Conservation (phyloP, 2,329 filamentous ascomycete species). For the Epichloe festucae region DNA sequence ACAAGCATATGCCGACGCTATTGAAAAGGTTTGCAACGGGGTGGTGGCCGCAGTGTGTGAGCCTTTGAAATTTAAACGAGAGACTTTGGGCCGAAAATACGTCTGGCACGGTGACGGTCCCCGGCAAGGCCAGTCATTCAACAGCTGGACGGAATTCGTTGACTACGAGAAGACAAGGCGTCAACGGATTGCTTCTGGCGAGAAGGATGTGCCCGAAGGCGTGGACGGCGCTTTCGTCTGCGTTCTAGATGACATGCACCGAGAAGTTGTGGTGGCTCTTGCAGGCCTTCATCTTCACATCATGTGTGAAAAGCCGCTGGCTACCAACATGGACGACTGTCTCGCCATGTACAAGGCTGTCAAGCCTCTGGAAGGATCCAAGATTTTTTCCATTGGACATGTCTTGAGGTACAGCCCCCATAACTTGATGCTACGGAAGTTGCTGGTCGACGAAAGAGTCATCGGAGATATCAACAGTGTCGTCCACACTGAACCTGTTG, state of each 20-base stretch:
- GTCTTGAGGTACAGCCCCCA: conserved; percentile 84
- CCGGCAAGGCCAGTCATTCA: conserved; percentile 53
- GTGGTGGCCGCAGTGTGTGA: conserved; percentile 70
- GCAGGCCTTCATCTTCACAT: conserved; percentile 63
- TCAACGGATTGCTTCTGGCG: conserved; percentile 34
- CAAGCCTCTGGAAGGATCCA: conserved; percentile 17
- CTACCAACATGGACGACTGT: conserved; percentile 66
- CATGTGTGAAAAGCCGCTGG: conserved; percentile 91
- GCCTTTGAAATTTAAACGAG: conserved; percentile 64
- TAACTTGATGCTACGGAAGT: conserved; percentile 69
- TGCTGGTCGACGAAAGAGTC: conserved; percentile 60
- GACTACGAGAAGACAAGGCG: conserved; percentile 55
- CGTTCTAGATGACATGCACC: conserved; percentile 81
- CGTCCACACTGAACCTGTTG: conserved; percentile 87
- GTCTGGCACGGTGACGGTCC: conserved; percentile 51
- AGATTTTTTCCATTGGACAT: conserved; percentile 82
- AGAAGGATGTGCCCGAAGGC: conserved; percentile 33
- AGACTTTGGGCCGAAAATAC: conserved; percentile 54
- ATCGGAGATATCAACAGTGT: conserved; percentile 79
- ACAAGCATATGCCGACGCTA: conserved; percentile 56
- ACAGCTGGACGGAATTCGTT: conserved; percentile 64
- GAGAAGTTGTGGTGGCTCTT: conserved; percentile 63
- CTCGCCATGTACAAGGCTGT: conserved; percentile 57
- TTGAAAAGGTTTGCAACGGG: conserved; percentile 51
- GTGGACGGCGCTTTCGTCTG: conserved; percentile 51